These are phyloP conservation scores for Leptographium radiaticola DNA, from an alignment of 2,329 filamentous ascomycete species.

Conservation along the genomic window DNA sequence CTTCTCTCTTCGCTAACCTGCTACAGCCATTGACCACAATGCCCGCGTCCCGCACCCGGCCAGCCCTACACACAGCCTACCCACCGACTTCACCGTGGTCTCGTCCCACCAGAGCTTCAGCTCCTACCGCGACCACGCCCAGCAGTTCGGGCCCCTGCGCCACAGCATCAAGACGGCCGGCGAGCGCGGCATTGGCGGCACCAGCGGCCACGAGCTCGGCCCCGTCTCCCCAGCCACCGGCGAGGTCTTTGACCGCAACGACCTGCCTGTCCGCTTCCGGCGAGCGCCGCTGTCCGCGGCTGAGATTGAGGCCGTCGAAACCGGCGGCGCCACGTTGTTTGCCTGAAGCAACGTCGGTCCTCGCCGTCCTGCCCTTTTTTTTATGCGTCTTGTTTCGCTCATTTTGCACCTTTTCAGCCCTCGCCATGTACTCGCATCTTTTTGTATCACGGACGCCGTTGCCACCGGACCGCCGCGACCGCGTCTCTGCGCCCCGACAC, in stretches of 20 bases:
- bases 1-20: background rate
- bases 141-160: conserved; percentile 64
- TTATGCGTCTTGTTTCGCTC: background rate
- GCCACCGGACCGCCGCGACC: too few relatives aligned
- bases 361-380: background rate
- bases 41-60: conserved; percentile 59
- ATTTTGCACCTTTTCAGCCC: too few relatives aligned
- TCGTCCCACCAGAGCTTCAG: conserved; percentile 52
- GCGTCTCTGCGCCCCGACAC: too few relatives aligned
- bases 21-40: conserved; percentile 48
- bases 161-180: conserved; percentile 33
- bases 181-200: conserved; percentile 39
- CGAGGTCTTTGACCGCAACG: conserved; percentile 74
- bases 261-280: conserved; percentile 76
- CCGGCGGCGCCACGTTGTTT: conserved; percentile 60
- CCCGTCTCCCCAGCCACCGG: conserved; percentile 58
- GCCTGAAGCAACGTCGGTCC: conserved; percentile 21
- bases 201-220: conserved; percentile 58
- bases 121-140: conserved; percentile 63
- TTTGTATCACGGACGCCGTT: too few relatives aligned
- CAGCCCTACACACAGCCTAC: conserved; percentile 52
- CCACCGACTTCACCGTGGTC: conserved; percentile 31
- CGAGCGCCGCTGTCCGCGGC: conserved; percentile 58
- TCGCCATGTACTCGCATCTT: too few relatives aligned
- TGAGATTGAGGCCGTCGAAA: conserved; percentile 95